phyloP scores from a whole-genome alignment of 2,329 filamentous ascomycete species.

The Colletotrichum sublineola region DNA sequence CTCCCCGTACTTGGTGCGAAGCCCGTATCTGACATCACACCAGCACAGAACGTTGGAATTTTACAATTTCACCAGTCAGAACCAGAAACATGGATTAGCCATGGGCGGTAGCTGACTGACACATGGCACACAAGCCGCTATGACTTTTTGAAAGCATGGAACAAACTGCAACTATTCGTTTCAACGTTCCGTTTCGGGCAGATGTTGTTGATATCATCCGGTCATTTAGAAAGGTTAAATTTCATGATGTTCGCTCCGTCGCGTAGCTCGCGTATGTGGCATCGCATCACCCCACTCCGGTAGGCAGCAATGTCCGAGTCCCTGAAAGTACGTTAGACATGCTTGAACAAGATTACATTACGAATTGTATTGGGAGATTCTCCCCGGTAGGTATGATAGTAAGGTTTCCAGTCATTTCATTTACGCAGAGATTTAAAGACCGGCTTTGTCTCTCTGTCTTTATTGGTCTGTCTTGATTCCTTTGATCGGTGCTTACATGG shows the following conservation, averaged over 20 bases:
- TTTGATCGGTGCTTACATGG: background rate
- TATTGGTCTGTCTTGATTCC: background rate
- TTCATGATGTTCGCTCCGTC: background rate
- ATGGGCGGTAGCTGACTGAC: background rate
- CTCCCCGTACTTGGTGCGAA: too few species aligned
- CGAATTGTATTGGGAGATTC: too few species aligned
- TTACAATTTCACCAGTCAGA: background rate
- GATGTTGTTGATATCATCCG: background rate
- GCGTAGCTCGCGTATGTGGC: background rate
- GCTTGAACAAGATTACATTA: too few species aligned
- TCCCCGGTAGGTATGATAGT: background rate
- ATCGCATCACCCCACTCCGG: background rate
- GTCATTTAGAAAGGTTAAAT: background rate
- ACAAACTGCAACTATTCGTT: background rate
- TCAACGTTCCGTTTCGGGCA: background rate
- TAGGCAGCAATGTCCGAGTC: background rate
- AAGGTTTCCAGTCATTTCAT: too few species aligned
- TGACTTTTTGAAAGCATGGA: background rate
- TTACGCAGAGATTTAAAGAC: too few species aligned
- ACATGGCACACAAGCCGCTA: background rate
- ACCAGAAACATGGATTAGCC: background rate
- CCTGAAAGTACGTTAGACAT: too few species aligned
- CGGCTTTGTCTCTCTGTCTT: background rate
- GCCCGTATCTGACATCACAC: too few species aligned
- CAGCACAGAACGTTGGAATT: too few species aligned